Evolutionary conservation across 2,329 filamentous ascomycete species (phyloP).

Genomic region (Fusarium transvaalense): DNA sequence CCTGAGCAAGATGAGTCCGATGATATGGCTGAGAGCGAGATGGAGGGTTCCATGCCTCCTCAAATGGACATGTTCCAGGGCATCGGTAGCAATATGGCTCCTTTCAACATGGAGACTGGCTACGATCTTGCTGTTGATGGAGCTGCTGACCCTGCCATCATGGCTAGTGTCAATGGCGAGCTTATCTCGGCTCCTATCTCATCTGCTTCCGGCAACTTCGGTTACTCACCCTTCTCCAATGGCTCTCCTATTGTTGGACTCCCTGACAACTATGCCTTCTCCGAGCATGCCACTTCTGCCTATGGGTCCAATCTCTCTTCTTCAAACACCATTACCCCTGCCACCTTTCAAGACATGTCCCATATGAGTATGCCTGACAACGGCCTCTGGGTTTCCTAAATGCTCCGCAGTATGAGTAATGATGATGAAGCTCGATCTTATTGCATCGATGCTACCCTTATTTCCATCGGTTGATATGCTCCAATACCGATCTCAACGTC

Average conservation of each 20-base stretch:
- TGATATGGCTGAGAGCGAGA: constrained; percentile 41
- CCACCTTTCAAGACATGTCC: constrained; percentile 45
- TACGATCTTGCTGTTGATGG: constrained; percentile 44
- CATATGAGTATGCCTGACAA: constrained; percentile 42
- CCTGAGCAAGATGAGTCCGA: constrained; percentile 52
- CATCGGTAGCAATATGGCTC: constrained; percentile 42
- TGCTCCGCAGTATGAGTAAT: constrained; percentile 9
- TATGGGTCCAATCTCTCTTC: constrained; percentile 48
- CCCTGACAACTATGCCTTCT: constrained; percentile 45
- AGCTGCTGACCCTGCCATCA: constrained; percentile 31
- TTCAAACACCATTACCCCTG: constrained; percentile 48
- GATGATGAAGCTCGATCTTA: constrained; percentile 23
- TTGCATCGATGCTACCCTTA: constrained; percentile 26
- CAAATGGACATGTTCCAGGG: constrained; percentile 44
- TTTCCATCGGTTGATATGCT: constrained; percentile 36
- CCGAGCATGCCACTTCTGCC: constrained; percentile 44
- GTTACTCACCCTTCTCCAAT: constrained; percentile 41
- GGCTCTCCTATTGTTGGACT: constrained; percentile 43
- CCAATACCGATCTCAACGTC: constrained; percentile 17
- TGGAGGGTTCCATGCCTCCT: constrained; percentile 34
- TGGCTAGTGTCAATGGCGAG: constrained; percentile 38
- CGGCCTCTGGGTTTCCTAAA: constrained; percentile 39
- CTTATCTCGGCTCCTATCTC: constrained; percentile 45
- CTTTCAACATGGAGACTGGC: constrained; percentile 39
- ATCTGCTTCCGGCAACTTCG: constrained; percentile 43